Base-by-base conservation (phyloP, 169 alveolate species). In the Cyclospora cayetanensis region DNA sequence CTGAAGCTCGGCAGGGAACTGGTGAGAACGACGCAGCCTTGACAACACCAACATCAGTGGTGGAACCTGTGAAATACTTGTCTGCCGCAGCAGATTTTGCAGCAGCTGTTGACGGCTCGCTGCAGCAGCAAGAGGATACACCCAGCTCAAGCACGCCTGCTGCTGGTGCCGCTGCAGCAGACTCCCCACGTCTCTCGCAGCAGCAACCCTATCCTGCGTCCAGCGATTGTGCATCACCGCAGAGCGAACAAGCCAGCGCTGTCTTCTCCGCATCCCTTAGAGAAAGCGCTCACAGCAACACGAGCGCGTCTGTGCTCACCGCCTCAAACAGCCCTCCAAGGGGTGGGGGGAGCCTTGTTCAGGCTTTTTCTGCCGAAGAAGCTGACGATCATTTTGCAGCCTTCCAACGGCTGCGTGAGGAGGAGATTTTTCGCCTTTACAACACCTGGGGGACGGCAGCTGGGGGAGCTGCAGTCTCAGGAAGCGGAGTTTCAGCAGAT, bases 381-480 rank as follows among this genome's bases (percentile, higher is more conserved):
- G 18, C 83, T 70, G 83, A 70, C 50, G 83, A 20, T 5, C 34
- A 25, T 2, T 39, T 70, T 22, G 83, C 83, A 18, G 83, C 83
- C 53, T 70, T 70, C 52, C 2, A 25, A 55, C 46, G 83, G 25
- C 25, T 70, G 55, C 39, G 84, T 22, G 84, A 27, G 4, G 84
- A 60, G 72, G 72, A 60, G 27, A 60, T 60, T 20, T 15, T 5
- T 12, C 18, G 1, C n/a, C 27, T 60, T n/a, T 60, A 60, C 72
- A 0, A 12, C 42, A 12, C 84, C 37, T n/a, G 52, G 2, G 39
- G 42, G 22, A 20, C 53, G n/a, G 60, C 84, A 74, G 60, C 84
- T 39, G 34, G 52, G 41, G 52, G 41, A 39, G 63, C 72, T 20
- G 72, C 72, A 60, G 72, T 15, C 15, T 0, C n/a, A n/a, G 52